Evolutionary conservation across 768 basidiomycete species (phyloP).

Genomic region (Naematelia encephala): DNA sequence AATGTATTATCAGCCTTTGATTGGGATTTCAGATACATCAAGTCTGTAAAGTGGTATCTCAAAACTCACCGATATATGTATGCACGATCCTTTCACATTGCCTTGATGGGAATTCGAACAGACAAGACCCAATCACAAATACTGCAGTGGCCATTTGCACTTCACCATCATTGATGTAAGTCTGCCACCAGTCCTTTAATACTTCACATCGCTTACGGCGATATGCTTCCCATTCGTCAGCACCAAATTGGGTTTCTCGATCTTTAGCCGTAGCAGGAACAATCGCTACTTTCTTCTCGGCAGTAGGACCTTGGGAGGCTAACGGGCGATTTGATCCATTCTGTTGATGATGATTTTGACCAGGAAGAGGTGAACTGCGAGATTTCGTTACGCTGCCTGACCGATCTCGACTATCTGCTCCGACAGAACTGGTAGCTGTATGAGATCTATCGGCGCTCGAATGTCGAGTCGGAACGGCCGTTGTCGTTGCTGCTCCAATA

Average conservation of each 20-base stretch:
- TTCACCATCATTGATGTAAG: slow-evolving; percentile 39
- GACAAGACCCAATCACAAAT: slow-evolving; percentile 19
- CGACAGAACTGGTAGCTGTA: neutral
- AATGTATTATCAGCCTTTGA: neutral
- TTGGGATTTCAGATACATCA: no score
- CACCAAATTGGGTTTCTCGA: neutral
- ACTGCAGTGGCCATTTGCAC: slow-evolving; percentile 35
- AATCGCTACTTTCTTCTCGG: neutral
- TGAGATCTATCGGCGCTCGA: neutral
- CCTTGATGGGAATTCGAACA: slow-evolving; percentile 23
- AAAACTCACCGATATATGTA: slow-evolving; percentile 40
- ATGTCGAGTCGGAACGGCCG: neutral
- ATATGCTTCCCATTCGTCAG: slow-evolving; percentile 17
- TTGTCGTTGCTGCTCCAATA: slow-evolving; percentile 5
- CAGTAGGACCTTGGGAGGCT: no score
- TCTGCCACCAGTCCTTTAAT: slow-evolving; percentile 31
- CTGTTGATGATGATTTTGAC: neutral
- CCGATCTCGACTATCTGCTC: neutral
- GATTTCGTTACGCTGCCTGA: slow-evolving; percentile 2
- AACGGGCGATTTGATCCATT: neutral
- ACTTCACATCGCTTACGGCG: slow-evolving; percentile 20
- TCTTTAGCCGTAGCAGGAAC: slow-evolving; percentile 5
- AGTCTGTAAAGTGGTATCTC: no score
- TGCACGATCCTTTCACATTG: slow-evolving; percentile 31
- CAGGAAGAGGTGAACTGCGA: neutral